phyloP scores from a whole-genome alignment of 768 basidiomycete species.

The Boletus eberwhitei region DNA sequence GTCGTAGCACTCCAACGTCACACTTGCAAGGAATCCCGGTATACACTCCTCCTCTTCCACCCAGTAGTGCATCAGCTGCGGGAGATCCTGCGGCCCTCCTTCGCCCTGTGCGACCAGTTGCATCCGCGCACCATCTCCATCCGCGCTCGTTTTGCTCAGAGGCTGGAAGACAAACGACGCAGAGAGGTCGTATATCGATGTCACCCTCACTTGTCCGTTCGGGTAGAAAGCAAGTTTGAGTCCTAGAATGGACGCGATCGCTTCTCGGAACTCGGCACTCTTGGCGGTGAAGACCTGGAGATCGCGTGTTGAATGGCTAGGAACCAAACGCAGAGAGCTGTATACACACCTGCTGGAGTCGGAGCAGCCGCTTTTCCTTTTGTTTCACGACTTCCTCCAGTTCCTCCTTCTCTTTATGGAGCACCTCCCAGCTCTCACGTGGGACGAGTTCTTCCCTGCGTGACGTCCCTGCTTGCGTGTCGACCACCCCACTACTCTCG shows the following conservation, averaged over 20 bases:
- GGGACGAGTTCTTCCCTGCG: conserved; percentile 51
- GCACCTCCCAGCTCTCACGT: conserved; percentile 73
- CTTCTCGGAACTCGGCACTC: conserved; percentile 86
- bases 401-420: conserved; percentile 65
- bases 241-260: conserved; percentile 85
- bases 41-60: conserved; percentile 82
- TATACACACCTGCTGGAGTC: conserved; percentile 77
- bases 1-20: conserved; percentile 87
- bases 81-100: conserved; percentile 70
- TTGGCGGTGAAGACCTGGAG: conserved; percentile 79
- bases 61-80: conserved; percentile 80
- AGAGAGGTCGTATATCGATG: conserved; percentile 83
- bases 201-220: conserved; percentile 86
- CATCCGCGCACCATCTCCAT: conserved; percentile 52
- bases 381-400: conserved; percentile 62
- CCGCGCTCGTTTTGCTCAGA: conserved; percentile 33
- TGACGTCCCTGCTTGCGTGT: conserved; percentile 13
- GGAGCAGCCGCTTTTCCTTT: conserved; percentile 76
- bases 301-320: not conserved
- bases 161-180: conserved; percentile 89
- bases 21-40: conserved; percentile 84
- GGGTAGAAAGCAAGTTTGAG: conserved; percentile 90
- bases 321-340: not conserved
- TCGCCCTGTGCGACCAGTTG: conserved; percentile 73
- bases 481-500: conserved; percentile 40